phyloP scores from a whole-genome alignment of 371 early-diverging fungal species.

The Lichtheimia hyalospora region DNA sequence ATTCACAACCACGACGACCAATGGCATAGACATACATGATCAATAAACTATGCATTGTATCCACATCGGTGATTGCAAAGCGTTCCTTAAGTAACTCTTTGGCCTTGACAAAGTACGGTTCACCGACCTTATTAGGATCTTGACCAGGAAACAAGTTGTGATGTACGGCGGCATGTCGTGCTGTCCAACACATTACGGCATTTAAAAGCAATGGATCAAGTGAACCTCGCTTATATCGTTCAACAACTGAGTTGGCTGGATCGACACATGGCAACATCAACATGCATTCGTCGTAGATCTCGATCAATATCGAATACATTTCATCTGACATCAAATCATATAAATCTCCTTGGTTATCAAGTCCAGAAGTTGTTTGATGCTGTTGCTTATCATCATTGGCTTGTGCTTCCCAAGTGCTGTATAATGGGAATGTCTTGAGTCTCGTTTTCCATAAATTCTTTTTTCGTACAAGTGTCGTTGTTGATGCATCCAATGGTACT shows the following conservation, averaged over 20 bases:
- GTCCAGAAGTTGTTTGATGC: no score
- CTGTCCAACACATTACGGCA: constrained; percentile 46
- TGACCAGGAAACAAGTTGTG: constrained; percentile 43
- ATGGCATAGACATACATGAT: constrained; percentile 52
- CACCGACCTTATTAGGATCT: constrained; percentile 47
- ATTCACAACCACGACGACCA: constrained; percentile 30
- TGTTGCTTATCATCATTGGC: no score
- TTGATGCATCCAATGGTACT: neutral
- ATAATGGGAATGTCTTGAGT: constrained; percentile 39
- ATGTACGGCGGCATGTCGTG: constrained; percentile 47
- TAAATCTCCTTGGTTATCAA: neutral
- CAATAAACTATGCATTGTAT: constrained; percentile 43
- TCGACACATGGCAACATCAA: constrained; percentile 23
- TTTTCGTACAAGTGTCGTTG: constrained; percentile 15
- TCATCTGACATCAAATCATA: constrained; percentile 8
- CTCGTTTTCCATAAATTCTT: constrained; percentile 27
- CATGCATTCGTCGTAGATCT: constrained; percentile 25
- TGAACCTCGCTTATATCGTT: constrained; percentile 8
- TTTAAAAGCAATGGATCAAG: constrained; percentile 32
- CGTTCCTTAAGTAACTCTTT: constrained; percentile 33
- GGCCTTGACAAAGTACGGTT: constrained; percentile 38
- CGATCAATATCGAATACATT: constrained; percentile 14
- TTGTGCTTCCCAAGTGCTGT: constrained; percentile 44
- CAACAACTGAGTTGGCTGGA: constrained; percentile 12
- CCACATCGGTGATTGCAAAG: constrained; percentile 28